phyloP scores from a whole-genome alignment of 129 eudicot species.

The carrot (Daucus carota) region DNA sequence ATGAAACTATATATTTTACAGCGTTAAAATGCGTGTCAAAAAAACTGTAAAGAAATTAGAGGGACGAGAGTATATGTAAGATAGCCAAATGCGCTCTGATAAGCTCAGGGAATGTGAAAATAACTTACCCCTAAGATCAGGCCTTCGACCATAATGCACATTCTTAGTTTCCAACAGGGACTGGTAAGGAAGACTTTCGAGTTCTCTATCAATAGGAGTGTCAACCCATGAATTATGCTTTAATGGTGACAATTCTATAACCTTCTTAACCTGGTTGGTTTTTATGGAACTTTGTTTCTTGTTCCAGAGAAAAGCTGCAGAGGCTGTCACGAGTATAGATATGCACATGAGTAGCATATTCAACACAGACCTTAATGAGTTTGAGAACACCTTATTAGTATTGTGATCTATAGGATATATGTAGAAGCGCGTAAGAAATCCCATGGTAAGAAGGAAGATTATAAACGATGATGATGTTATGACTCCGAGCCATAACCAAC shows the following conservation, averaged over 20 bases:
- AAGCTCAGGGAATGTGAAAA: too few species aligned
- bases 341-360: slow-evolving; percentile 33
- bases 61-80: too few species aligned
- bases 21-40: too few species aligned
- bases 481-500: slow-evolving; percentile 49
- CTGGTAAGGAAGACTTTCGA: slow-evolving; percentile 49
- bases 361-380: slow-evolving; percentile 21
- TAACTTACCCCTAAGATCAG: slow-evolving; percentile 49
- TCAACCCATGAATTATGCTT: not conserved
- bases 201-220: slow-evolving; percentile 29
- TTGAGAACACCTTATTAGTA: slow-evolving; percentile 23
- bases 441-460: slow-evolving; percentile 33
- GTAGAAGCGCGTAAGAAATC: slow-evolving; percentile 36
- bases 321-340: slow-evolving; percentile 29
- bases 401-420: slow-evolving; percentile 53
- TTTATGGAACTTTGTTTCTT: slow-evolving; percentile 31
- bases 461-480: slow-evolving; percentile 41
- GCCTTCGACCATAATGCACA: slow-evolving; percentile 49
- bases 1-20: too few species aligned
- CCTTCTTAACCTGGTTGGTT: slow-evolving; percentile 4
- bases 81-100: too few species aligned
- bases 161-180: slow-evolving; percentile 26
- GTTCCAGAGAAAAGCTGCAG: slow-evolving; percentile 45
- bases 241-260: not conserved
- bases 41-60: too few species aligned